Conservation (phyloP, 257 asterid genomes). For the Solanum appendiculatum region DNA sequence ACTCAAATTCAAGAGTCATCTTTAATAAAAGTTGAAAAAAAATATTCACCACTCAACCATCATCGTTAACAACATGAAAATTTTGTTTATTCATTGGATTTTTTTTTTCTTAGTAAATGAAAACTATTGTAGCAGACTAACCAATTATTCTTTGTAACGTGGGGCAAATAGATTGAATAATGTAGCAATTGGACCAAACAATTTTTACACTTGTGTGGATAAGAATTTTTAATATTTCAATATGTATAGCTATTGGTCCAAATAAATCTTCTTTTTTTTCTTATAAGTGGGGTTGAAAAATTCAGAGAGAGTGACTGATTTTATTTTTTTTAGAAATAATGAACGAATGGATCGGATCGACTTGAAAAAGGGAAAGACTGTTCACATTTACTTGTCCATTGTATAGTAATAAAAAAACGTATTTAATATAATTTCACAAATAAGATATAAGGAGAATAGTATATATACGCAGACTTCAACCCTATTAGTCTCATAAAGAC, state of each 20-base stretch:
- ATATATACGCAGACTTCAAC: not conserved
- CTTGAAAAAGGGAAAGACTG: not conserved
- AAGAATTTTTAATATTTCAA: not conserved
- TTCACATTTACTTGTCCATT: not conserved
- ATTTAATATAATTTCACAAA: not conserved
- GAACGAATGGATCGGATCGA: not conserved
- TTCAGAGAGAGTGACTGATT: not conserved
- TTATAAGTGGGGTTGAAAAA: not conserved
- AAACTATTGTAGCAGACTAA: not conserved
- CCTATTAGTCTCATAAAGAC: too few relatives aligned
- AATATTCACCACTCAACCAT: not conserved
- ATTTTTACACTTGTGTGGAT: not conserved
- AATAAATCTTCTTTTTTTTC: not conserved
- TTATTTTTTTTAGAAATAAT: not conserved
- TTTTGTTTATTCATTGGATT: not conserved
- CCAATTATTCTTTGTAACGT: not conserved
- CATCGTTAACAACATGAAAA: not conserved
- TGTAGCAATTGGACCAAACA: not conserved
- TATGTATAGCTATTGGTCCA: not conserved
- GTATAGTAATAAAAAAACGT: too few relatives aligned
- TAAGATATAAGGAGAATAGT: not conserved
- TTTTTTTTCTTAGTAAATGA: not conserved
- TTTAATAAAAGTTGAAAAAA: not conserved
- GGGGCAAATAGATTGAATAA: not conserved
- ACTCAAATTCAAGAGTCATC: fast-evolving